phyloP scores from a whole-genome alignment of 2,329 filamentous ascomycete species.

The Ceratocystiopsis brevicomis region DNA sequence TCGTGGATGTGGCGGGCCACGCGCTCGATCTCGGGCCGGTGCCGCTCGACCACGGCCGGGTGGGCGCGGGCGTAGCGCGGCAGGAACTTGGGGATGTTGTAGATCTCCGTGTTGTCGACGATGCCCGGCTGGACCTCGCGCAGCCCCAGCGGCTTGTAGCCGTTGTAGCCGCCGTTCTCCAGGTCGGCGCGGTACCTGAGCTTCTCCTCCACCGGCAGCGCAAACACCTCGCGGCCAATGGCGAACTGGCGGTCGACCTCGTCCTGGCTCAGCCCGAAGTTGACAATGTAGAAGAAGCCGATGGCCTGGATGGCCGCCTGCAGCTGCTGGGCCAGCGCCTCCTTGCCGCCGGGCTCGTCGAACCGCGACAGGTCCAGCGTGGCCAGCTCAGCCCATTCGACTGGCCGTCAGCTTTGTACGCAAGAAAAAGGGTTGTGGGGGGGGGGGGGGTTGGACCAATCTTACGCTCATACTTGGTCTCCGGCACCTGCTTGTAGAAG shows the following conservation, averaged over 20 bases:
- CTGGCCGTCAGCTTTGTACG: too few relatives aligned
- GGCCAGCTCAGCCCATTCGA: conserved; percentile 6
- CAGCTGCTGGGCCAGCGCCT: conserved; percentile 16
- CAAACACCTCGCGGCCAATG: conserved; percentile 29
- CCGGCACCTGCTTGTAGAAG: conserved; percentile 17
- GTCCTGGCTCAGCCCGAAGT: conserved; percentile 36
- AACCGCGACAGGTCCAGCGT: conserved; percentile 16
- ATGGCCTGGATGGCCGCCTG: conserved; percentile 23
- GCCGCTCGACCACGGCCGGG: conserved; percentile 25
- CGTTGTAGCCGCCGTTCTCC: conserved; percentile 30
- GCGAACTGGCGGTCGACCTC: conserved; percentile 37
- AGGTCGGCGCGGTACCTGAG: conserved; percentile 27
- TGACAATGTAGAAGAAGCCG: conserved; percentile 37
- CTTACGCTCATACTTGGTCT: conserved; percentile 18
- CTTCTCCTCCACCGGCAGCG: conserved; percentile 33
- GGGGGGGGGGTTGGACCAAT: too few relatives aligned
- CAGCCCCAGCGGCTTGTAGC: conserved; percentile 25
- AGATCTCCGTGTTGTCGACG: conserved; percentile 37
- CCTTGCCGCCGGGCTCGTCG: conserved; percentile 16
- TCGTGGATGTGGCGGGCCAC: conserved; percentile 29
- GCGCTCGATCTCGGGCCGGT: conserved; percentile 34
- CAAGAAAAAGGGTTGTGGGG: too few relatives aligned
- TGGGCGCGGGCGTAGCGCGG: conserved; percentile 24
- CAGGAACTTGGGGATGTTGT: conserved; percentile 40
- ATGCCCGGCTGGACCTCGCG: conserved; percentile 14